Evolutionary conservation across 2,329 filamentous ascomycete genomes (phyloP).

Genomic region (Aaosphaeria pasadenensis): DNA sequence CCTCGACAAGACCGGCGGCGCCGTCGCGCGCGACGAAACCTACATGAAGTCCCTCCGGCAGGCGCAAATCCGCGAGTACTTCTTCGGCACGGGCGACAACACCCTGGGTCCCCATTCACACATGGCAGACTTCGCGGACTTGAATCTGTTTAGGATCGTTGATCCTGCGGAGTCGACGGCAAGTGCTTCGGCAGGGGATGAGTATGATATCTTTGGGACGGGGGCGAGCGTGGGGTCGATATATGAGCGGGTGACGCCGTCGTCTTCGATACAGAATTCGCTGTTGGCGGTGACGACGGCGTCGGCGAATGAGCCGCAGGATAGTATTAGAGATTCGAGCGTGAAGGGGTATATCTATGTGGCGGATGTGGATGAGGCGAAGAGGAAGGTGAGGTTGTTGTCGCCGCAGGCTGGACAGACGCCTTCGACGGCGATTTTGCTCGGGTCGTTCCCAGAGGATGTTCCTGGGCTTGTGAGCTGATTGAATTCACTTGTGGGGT

Average conservation of each 20-base stretch:
- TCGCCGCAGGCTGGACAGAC: conserved; percentile 80
- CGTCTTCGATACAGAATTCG: conserved; percentile 71
- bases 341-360: conserved; percentile 94
- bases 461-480: conserved; percentile 67
- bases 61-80: conserved; percentile 83
- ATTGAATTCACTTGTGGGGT: no score
- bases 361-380: conserved; percentile 83
- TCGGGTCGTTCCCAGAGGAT: conserved; percentile 84
- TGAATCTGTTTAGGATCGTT: conserved; percentile 70
- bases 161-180: conserved; percentile 30
- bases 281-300: conserved; percentile 84
- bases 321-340: conserved; percentile 73
- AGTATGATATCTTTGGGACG: conserved; percentile 41
- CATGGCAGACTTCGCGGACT: conserved; percentile 71
- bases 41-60: conserved; percentile 75
- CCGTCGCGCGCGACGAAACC: conserved; percentile 68
- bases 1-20: conserved; percentile 82
- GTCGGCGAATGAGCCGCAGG: conserved; percentile 63
- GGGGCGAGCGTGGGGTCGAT: conserved; percentile 13
- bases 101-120: conserved; percentile 85
- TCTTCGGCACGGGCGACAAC: conserved; percentile 69
- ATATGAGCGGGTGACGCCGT: conserved; percentile 64
- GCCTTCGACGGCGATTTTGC: conserved; percentile 75
- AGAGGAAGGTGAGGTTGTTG: conserved; percentile 75
- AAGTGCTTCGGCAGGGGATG: conserved; percentile 42